These are phyloP conservation scores for Calonectria pseudoturangicola DNA, from an alignment of 2,329 filamentous ascomycete species.

Conservation along the genomic window DNA sequence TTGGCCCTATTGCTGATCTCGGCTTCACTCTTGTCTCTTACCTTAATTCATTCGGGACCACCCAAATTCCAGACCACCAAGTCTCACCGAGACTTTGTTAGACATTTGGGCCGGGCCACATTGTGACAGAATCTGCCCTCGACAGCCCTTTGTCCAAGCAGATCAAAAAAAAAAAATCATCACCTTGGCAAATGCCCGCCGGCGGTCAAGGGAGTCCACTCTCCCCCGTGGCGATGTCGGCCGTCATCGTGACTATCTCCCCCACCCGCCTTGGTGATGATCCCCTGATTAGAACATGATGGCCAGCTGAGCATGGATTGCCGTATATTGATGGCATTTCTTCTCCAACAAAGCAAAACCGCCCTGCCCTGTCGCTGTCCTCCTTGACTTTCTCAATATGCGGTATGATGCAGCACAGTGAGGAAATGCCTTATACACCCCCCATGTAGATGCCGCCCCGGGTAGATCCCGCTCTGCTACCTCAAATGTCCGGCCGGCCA, in stretches of 20 bases:
- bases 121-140: slow-evolving; percentile 1
- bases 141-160: slow-evolving; percentile 2
- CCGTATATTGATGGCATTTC: not conserved
- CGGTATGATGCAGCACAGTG: not conserved
- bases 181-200: not conserved
- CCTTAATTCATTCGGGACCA: slow-evolving; percentile 27
- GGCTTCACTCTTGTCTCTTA: slow-evolving; percentile 14
- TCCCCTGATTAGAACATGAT: slow-evolving; percentile 18
- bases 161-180: not conserved
- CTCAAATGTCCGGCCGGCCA: slow-evolving; percentile 26
- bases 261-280: slow-evolving; percentile 13
- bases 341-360: not conserved
- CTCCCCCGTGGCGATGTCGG: slow-evolving; percentile 26
- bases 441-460: slow-evolving; percentile 27
- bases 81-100: slow-evolving; percentile 33
- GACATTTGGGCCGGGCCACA: slow-evolving; percentile 16
- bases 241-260: slow-evolving; percentile 24
- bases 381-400: slow-evolving; percentile 2
- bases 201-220: slow-evolving; percentile 33
- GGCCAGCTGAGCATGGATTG: slow-evolving; percentile 9
- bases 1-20: slow-evolving; percentile 26
- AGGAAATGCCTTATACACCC: slow-evolving; percentile 15
- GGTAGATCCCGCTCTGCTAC: slow-evolving; percentile 37
- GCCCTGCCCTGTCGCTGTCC: slow-evolving; percentile 14
- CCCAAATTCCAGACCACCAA: slow-evolving; percentile 29